phyloP scores from a whole-genome alignment of 2,329 filamentous ascomycete species.

The Aspergillus sp. region DNA sequence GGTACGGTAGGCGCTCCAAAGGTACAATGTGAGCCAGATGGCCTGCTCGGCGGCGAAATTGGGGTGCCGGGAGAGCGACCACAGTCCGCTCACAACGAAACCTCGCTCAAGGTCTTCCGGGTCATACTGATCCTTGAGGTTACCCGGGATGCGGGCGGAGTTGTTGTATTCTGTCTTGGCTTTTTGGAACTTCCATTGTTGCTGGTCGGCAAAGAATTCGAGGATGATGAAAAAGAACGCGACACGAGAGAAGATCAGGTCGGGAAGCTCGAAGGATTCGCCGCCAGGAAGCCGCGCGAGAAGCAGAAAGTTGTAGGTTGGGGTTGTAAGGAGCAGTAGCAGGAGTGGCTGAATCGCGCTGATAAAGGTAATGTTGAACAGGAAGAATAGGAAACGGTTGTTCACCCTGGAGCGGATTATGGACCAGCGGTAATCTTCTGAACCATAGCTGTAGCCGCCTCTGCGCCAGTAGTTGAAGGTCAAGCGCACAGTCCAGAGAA shows the following conservation, averaged over 20 bases:
- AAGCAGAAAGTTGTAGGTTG: slow-evolving; percentile 80
- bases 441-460: slow-evolving; percentile 83
- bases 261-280: slow-evolving; percentile 58
- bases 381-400: slow-evolving; percentile 74
- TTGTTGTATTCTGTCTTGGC: slow-evolving; percentile 76
- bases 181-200: slow-evolving; percentile 86
- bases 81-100: slow-evolving; percentile 81
- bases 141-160: slow-evolving; percentile 66
- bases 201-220: slow-evolving; percentile 81
- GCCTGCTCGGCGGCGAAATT: slow-evolving; percentile 93
- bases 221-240: slow-evolving; percentile 60
- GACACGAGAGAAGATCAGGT: slow-evolving; percentile 55
- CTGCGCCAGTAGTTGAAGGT: slow-evolving; percentile 98
- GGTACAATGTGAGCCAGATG: slow-evolving; percentile 84
- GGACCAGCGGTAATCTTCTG: slow-evolving; percentile 93
- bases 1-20: slow-evolving; percentile 79
- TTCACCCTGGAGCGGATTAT: slow-evolving; percentile 67
- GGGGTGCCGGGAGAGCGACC: slow-evolving; percentile 85
- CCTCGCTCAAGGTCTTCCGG: slow-evolving; percentile 83
- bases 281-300: slow-evolving; percentile 61
- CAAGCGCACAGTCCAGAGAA: slow-evolving; percentile 83
- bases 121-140: slow-evolving; percentile 52
- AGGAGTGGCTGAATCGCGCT: slow-evolving; percentile 78
- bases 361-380: slow-evolving; percentile 91
- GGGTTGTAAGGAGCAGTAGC: slow-evolving; percentile 74